Evolutionary conservation across 768 basidiomycete genomes (phyloP), one percentile per base, ranked within the genome.

Genomic region (Amanita thiersii): DNA sequence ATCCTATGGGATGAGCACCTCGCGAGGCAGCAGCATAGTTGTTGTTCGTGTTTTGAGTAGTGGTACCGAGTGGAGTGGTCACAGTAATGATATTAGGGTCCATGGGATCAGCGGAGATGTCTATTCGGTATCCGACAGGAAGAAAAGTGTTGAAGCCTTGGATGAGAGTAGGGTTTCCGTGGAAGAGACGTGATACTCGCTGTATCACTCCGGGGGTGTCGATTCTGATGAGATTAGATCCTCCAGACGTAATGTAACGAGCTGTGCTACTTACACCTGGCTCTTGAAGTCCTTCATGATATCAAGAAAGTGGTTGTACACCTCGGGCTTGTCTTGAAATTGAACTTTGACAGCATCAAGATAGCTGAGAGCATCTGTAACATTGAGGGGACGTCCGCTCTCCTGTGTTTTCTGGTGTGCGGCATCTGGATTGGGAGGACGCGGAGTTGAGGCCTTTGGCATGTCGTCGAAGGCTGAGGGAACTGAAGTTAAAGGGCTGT

Each of bases 281-380:
- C 90, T 89, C 68, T 99, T 99, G 63, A 99, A 99, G 59, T 98
- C 93, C 69, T 97, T 97, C 96, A 96, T 96, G 56, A 96, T 93
- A 59, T 94, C 90, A 61, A 93, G 62, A 56, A 92, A 91, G 50
- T 83, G 75, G 59, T 96, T 94, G 70, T 96, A 96, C 19, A 94
- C 90, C 53, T 92, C 88, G 14, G 91, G 91, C 59, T 81, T 80
- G 57, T 88, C 83, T 34, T 78, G 72, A 59, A 94, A 96, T 65
- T 91, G 86, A 31, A 77, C 71, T 69, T 94, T 96, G 66, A 96
- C 91, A 19, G 88, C 87, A 59, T 96, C 91, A 50, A 96, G 78
- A 55, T 96, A 96, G 54, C 81, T 83, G 61, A 96, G 73, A 23
- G 91, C 91, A 63, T 96, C 91, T 28, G 86, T 85, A 51, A 94